Conservation (phyloP, 1,284 basidiomycete genomes). For the Malassezia dermatis region DNA sequence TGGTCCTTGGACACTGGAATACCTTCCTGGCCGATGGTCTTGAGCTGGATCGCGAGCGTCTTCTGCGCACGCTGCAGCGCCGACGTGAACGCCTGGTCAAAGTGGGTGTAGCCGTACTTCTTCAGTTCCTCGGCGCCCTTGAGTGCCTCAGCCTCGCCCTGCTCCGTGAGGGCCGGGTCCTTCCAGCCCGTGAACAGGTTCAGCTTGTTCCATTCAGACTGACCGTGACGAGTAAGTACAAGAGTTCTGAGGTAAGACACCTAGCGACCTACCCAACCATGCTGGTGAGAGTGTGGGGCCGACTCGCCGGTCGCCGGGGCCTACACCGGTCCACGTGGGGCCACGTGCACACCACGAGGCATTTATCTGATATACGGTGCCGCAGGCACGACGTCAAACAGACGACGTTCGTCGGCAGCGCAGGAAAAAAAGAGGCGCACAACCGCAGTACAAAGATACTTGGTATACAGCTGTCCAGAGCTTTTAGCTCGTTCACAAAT, state of each 20-base stretch:
- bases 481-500: not conserved
- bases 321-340: not conserved
- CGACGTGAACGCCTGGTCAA: constrained; percentile 49
- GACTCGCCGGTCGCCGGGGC: not conserved
- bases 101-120: constrained; percentile 39
- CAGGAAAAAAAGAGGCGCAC: too few relatives aligned
- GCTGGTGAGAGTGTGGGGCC: not conserved
- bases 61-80: constrained; percentile 50
- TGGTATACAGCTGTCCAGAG: not conserved
- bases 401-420: not conserved
- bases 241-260: constrained; percentile 27
- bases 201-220: constrained; percentile 49
- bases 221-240: constrained; percentile 47
- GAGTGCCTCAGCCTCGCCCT: constrained; percentile 42
- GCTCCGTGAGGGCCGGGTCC: constrained; percentile 46
- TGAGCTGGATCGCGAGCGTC: constrained; percentile 50
- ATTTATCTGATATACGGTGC: not conserved
- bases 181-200: constrained; percentile 49
- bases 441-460: not conserved
- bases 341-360: not conserved
- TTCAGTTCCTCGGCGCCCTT: constrained; percentile 44
- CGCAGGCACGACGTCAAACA: not conserved
- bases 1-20: constrained; percentile 48
- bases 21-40: constrained; percentile 48
- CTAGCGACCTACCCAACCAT: constrained; percentile 16